Percentiles rank a stretch among this genome's conserved stretches.
phyloP scores from a whole-genome alignment of 192 early-diverging fungal species.

The Backusella morwellensis region DNA sequence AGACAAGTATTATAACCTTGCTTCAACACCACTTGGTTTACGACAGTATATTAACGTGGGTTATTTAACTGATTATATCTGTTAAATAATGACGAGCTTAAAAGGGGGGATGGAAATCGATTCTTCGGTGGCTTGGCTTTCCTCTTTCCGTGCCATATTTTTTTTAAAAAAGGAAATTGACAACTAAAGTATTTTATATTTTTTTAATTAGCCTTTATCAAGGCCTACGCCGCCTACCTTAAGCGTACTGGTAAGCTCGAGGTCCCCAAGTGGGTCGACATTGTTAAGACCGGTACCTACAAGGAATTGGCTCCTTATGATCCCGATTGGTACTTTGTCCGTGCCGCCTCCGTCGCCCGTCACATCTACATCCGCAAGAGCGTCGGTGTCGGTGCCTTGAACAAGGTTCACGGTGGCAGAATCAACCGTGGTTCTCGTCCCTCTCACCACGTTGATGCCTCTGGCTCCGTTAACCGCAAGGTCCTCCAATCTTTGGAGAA shows the following conservation, averaged over 20 bases:
- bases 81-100: background rate
- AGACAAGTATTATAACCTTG: background rate
- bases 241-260: conserved; percentile 98
- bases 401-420: conserved; percentile 91
- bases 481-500: conserved; percentile 98
- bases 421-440: conserved; percentile 93
- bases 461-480: conserved; percentile 93
- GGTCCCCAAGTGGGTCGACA: conserved; percentile 98
- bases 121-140: background rate
- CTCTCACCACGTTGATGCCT: conserved; percentile 82
- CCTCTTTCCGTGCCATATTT: background rate
- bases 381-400: conserved; percentile 93
- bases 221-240: conserved; percentile 98
- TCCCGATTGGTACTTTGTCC: conserved; percentile 99
- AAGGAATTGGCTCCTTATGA: conserved; percentile 99
- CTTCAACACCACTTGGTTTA: background rate
- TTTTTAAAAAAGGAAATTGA: background rate
- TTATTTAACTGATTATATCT: background rate
- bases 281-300: conserved; percentile 96
- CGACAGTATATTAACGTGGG: background rate
- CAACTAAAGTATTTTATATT: background rate
- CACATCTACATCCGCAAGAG: conserved; percentile 96
- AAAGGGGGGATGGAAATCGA: background rate
- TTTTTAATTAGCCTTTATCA: conserved; percentile 78
- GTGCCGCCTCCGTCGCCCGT: conserved; percentile 93